Conservation (phyloP, 2,329 filamentous ascomycete genomes). For the Proliferodiscus dingleyae region DNA sequence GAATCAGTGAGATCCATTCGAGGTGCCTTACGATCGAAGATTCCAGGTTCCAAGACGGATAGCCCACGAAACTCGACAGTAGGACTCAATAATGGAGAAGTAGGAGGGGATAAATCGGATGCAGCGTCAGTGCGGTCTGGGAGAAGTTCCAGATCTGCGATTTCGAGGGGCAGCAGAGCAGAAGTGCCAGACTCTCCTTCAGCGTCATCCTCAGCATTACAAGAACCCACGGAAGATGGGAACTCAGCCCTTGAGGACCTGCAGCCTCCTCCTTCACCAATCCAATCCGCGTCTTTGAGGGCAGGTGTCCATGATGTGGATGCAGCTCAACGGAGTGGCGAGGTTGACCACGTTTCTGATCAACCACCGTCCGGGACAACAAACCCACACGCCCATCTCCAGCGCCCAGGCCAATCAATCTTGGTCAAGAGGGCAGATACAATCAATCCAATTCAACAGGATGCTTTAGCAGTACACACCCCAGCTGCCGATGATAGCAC, state of each 20-base stretch:
- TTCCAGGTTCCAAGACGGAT: slow-evolving; percentile 70
- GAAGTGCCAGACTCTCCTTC: slow-evolving; percentile 36
- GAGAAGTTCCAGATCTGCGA: slow-evolving; percentile 51
- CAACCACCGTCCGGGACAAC: slow-evolving; percentile 68
- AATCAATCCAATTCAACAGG: slow-evolving; percentile 58
- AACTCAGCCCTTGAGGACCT: slow-evolving; percentile 46
- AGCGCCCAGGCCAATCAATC: slow-evolving; percentile 82
- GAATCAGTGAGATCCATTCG: slow-evolving; percentile 85
- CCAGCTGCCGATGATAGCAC: slow-evolving; percentile 41
- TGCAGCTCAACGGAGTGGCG: slow-evolving; percentile 77
- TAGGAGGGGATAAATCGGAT: slow-evolving; percentile 61
- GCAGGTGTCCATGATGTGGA: slow-evolving; percentile 71
- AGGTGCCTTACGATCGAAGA: slow-evolving; percentile 75
- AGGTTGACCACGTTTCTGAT: slow-evolving; percentile 93
- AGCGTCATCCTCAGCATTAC: slow-evolving; percentile 25
- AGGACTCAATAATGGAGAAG: slow-evolving; percentile 50
- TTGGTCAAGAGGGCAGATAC: slow-evolving; percentile 68
- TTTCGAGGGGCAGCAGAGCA: slow-evolving; percentile 38
- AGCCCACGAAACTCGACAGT: slow-evolving; percentile 74
- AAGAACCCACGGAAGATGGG: slow-evolving; percentile 33
- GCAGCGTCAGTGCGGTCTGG: slow-evolving; percentile 69
- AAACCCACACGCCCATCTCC: slow-evolving; percentile 51
- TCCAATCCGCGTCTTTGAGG: slow-evolving; percentile 70
- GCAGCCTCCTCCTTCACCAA: slow-evolving; percentile 76
- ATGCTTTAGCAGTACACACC: slow-evolving; percentile 33